Base-by-base conservation (phyloP, 306 rosid genomes). In the Cucurbita pepo region DNA sequence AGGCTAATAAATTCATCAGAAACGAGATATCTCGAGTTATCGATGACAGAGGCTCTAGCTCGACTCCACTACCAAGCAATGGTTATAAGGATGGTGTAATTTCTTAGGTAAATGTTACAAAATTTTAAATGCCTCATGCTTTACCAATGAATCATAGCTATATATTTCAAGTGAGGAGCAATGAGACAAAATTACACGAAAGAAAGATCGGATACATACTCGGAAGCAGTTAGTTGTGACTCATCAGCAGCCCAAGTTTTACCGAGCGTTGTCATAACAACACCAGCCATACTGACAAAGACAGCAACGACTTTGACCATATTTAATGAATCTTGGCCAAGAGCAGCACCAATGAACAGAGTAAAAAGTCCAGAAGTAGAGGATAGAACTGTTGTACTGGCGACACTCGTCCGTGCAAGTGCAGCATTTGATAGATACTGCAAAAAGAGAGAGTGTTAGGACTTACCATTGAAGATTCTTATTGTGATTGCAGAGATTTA, bases 401-500 rank as follows among this genome's bases (percentile, higher is more conserved):
- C 99, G 41, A 95, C 99, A 82, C 99, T 95, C 16, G 99, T 91
- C 18, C 91, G 95, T 4, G 99, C 99, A 45, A 95, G 97, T 37
- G 99, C 99, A 70, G 99, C 97, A 89, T 91, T 95, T 56, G 99
- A 86, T 52, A 95, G 92, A 81, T 95, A 95, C 99, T 95, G 92
- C 78, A 86, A 83, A 76, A 76, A 38, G 15, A 67, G 18, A 67
- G 7, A 67, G 9, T 78, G 34, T 73, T 45, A 51, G 73, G 56
- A 72, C 79, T 21, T 67, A 4, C 19, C 7, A 67, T 7, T 14
- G 73, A 47, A 15, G 6, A 36, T 1, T 40, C 9, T 8, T 4
- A 30, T 30, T 0, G 34, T 30, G 34, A 30, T 30, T 30, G 34
- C 34, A 18, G 34, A n/a, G 15, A 63, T 63, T 11, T 8, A 18